phyloP scores from a whole-genome alignment of 2,329 filamentous ascomycete genomes.

The Chaetomiaceae sp. region DNA sequence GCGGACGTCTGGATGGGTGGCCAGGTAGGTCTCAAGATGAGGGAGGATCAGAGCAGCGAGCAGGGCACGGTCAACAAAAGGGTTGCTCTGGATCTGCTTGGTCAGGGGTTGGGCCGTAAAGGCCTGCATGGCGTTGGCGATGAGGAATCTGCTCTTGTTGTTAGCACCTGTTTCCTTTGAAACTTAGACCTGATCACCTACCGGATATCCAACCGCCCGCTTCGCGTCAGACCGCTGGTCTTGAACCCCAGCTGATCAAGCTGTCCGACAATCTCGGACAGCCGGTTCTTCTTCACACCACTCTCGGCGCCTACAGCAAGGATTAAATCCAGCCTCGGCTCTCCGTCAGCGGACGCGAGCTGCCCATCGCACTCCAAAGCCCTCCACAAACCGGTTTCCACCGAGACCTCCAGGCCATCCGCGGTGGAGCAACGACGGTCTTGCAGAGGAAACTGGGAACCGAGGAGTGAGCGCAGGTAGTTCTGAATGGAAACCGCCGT shows the following conservation, averaged over 20 bases:
- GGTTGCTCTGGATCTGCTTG: constrained; percentile 49
- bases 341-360: constrained; percentile 27
- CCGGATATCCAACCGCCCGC: constrained; percentile 56
- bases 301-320: constrained; percentile 55
- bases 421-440: constrained; percentile 43
- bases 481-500: constrained; percentile 54
- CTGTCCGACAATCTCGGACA: constrained; percentile 43
- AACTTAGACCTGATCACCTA: constrained; percentile 29
- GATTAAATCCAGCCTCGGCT: constrained; percentile 50
- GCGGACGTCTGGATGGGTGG: constrained; percentile 46
- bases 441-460: constrained; percentile 45
- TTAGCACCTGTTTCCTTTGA: not conserved
- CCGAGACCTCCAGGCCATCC: constrained; percentile 43
- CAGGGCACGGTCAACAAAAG: constrained; percentile 48
- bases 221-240: constrained; percentile 44
- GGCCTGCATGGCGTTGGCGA: constrained; percentile 56
- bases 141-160: constrained; percentile 45
- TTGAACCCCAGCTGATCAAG: constrained; percentile 53
- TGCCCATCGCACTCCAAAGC: constrained; percentile 43
- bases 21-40: constrained; percentile 56
- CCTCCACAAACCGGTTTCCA: constrained; percentile 48
- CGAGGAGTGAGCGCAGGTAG: constrained; percentile 49
- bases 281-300: constrained; percentile 47
- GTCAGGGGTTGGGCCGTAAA: constrained; percentile 48
- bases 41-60: constrained; percentile 56